A percentile compares a stretch with the other conserved stretches of the same genome.
phyloP scores from a whole-genome alignment of 2,329 filamentous ascomycete genomes.

The Tolypocladium capitatum region DNA sequence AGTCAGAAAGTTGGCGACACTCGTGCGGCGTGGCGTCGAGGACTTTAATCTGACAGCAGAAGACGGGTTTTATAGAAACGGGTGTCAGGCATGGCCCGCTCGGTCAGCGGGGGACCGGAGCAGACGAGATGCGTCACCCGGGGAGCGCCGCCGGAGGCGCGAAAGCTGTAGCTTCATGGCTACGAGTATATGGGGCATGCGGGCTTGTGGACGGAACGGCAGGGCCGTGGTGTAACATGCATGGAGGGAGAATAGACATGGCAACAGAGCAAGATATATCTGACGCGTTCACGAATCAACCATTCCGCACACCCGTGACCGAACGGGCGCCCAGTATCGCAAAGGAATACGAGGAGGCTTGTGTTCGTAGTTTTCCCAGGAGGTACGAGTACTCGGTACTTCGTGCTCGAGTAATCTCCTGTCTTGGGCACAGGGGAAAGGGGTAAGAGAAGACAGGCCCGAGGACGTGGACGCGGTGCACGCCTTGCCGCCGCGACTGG shows the following conservation, averaged over 20 bases:
- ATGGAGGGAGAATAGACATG: not conserved
- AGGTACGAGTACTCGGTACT: not conserved
- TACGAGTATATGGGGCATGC: not conserved
- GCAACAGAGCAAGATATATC: not conserved
- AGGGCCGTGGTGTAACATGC: not conserved
- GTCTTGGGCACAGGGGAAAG: not conserved
- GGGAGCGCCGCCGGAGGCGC: not conserved
- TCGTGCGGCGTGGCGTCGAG: not conserved
- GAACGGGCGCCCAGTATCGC: not conserved
- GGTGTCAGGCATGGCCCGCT: not conserved
- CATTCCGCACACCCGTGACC: not conserved
- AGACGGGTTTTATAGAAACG: not conserved
- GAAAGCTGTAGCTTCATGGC: not conserved
- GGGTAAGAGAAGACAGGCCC: slow-evolving; percentile 1
- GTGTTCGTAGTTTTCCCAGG: not conserved
- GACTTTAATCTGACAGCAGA: not conserved
- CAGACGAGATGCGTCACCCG: not conserved
- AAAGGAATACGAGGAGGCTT: not conserved
- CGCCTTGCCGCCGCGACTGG: not conserved
- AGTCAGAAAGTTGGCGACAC: not conserved
- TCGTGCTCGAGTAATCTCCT: not conserved
- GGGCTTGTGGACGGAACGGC: not conserved
- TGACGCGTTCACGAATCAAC: not conserved
- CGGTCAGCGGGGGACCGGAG: not conserved
- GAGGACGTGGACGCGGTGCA: slow-evolving; percentile 4